Percentiles rank a stretch among this genome's conserved stretches.
phyloP scores from a whole-genome alignment of 2,329 filamentous ascomycete genomes.

The Fusarium praegraminearum region DNA sequence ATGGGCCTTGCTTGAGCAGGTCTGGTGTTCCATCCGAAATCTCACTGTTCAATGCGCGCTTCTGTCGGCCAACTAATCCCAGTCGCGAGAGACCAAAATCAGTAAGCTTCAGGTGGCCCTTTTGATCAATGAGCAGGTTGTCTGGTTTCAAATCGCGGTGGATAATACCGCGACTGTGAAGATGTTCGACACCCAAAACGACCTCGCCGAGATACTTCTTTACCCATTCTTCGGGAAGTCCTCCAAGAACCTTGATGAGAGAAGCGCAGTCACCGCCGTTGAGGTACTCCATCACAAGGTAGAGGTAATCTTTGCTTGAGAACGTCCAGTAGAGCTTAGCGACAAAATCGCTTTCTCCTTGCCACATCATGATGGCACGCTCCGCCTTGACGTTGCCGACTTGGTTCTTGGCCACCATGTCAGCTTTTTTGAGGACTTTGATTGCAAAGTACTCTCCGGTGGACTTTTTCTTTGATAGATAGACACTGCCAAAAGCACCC shows the following conservation, averaged over 20 bases:
- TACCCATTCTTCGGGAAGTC: slow-evolving; percentile 95
- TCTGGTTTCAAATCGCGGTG: slow-evolving; percentile 98
- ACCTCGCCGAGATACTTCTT: slow-evolving; percentile 98
- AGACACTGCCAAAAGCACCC: slow-evolving; percentile 97
- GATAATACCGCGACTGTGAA: slow-evolving; percentile 94
- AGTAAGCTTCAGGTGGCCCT: slow-evolving; percentile 94
- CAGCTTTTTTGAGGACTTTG: slow-evolving; percentile 98
- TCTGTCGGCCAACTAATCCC: slow-evolving; percentile 96
- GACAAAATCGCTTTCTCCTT: slow-evolving; percentile 98
- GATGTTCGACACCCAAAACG: slow-evolving; percentile 94
- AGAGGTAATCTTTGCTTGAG: slow-evolving; percentile 98
- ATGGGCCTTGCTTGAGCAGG: slow-evolving; percentile 90
- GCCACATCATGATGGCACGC: slow-evolving; percentile 99
- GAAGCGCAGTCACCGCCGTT: slow-evolving; percentile 98
- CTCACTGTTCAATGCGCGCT: slow-evolving; percentile 84
- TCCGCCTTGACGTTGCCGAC: slow-evolving; percentile 99
- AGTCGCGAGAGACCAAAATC: slow-evolving; percentile 98
- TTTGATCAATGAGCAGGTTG: slow-evolving; percentile 96
- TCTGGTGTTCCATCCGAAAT: slow-evolving; percentile 89
- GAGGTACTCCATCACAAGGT: slow-evolving; percentile 98
- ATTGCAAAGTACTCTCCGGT: slow-evolving; percentile 99
- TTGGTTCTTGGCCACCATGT: slow-evolving; percentile 99
- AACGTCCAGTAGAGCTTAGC: slow-evolving; percentile 99
- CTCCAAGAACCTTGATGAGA: slow-evolving; percentile 92
- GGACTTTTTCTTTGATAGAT: slow-evolving; percentile 97